Base-by-base conservation (phyloP, 1,284 basidiomycete genomes). In the Bjerkandera adusta region DNA sequence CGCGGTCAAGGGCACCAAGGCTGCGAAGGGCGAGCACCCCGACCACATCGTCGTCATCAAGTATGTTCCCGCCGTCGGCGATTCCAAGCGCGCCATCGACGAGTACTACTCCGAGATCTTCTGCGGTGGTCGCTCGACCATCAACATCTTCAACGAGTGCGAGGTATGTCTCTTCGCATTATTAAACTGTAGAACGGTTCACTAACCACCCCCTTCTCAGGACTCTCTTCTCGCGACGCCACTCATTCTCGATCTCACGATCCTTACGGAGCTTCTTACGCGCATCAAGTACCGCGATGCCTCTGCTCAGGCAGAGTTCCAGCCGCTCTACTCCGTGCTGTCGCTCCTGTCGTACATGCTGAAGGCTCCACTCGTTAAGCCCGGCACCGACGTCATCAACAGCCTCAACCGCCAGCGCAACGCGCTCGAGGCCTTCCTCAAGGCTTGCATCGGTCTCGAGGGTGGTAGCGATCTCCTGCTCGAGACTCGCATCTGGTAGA, bases 31-130 rank as follows among this genome's bases (percentile, higher is more conserved):
- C 61, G 92, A 95, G 70, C 94, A 97, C 68, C 96, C 96, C 21
- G 96, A 98, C 70, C 97, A 98, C 69, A 83, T 96, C 63, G 89
- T 98, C 50, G 93, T 98, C 51, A 94, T 94, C 79, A 94, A 95
- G 76, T 92, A 93, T 54, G 82, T 92, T 12, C 91, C 90, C 24
- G 92, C 93, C 30, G 95, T 97, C 41, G 94, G 95, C 41, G 97
- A 99, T 73, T 93, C 92, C 57, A 97, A 94, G 81, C 82, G 92
- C 45, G 96, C 96, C 36, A 94, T 99, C 75, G 96, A 98, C 71
- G 96, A 98, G 77, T 98, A 98, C 75, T 95, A 94, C 70, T 95
- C 91, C 12, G 96, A 98, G 73, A 89, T 89, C 62, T 85, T 89
- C 73, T 86, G 85, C 51, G 85, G 84, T 65, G 88, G 88, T 29